Evolutionary conservation across 2,329 filamentous ascomycete species (phyloP).

Genomic region (Alternaria sp.): DNA sequence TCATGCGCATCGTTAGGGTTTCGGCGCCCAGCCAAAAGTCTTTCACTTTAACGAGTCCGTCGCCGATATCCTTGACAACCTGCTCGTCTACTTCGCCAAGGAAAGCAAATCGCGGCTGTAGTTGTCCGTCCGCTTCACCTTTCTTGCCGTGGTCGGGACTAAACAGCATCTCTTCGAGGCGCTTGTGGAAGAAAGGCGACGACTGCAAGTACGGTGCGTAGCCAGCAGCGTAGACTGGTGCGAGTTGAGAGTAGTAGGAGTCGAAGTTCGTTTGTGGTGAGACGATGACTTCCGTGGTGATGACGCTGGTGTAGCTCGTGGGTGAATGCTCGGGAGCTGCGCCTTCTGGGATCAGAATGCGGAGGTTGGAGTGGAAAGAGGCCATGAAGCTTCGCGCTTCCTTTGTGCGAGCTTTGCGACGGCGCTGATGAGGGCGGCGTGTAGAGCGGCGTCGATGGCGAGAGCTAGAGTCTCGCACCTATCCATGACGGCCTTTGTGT

Average conservation of each 20-base stretch:
- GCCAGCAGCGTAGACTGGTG: slow-evolving; percentile 29
- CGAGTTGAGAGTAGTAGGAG: slow-evolving; percentile 31
- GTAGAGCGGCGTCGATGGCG: slow-evolving; percentile 23
- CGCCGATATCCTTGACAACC: slow-evolving; percentile 23
- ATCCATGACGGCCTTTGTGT: slow-evolving; percentile 25
- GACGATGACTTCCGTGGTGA: slow-evolving; percentile 34
- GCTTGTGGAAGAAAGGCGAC: slow-evolving; percentile 31
- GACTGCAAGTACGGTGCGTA: slow-evolving; percentile 32
- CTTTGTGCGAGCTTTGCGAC: slow-evolving; percentile 23
- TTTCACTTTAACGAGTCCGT: slow-evolving; percentile 28
- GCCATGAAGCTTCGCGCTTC: slow-evolving; percentile 35
- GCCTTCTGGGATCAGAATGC: slow-evolving; percentile 29
- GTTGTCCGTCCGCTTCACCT: slow-evolving; percentile 23
- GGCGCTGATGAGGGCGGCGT: slow-evolving; percentile 31
- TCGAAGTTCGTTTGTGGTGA: slow-evolving; percentile 26
- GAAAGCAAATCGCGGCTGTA: slow-evolving; percentile 31
- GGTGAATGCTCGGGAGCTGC: slow-evolving; percentile 28
- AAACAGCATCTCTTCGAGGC: slow-evolving; percentile 23
- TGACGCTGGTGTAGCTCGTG: slow-evolving; percentile 31
- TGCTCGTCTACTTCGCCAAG: slow-evolving; percentile 34
- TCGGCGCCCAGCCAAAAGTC: slow-evolving; percentile 38
- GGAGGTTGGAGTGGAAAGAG: slow-evolving; percentile 38
- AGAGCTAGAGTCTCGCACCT: slow-evolving; percentile 19
- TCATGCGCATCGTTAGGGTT: slow-evolving; percentile 35
- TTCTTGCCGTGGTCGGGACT: slow-evolving; percentile 10